A percentile compares a stretch with the other conserved stretches of the same genome.
Evolutionary conservation across 805 yeast genomes (phyloP).

Genomic region (Suhomyces tanzawaensis): DNA sequence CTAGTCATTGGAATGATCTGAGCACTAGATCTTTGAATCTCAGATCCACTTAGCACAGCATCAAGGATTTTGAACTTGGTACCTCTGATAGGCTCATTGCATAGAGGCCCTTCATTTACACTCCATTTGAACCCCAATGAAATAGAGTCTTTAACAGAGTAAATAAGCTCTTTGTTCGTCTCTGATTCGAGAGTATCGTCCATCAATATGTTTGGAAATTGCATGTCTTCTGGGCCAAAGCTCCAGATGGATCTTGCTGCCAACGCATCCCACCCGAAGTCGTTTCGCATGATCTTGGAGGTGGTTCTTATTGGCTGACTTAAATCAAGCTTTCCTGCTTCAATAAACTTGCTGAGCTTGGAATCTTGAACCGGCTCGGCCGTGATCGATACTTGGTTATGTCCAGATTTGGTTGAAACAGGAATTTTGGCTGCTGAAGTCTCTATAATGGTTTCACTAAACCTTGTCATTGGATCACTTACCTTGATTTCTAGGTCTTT

Average conservation of each 20-base stretch:
- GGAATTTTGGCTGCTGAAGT: slow-evolving; percentile 68
- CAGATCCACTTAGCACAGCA: slow-evolving; percentile 48
- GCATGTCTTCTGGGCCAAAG: slow-evolving; percentile 50
- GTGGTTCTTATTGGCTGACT: slow-evolving; percentile 40
- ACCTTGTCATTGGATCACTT: slow-evolving; percentile 78
- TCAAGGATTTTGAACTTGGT: slow-evolving; percentile 71
- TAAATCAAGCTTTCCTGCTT: slow-evolving; percentile 42
- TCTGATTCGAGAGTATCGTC: slow-evolving; percentile 77
- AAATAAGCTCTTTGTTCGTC: slow-evolving; percentile 53
- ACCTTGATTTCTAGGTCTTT: slow-evolving; percentile 67
- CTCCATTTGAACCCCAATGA: slow-evolving; percentile 84
- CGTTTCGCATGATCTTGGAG: slow-evolving; percentile 52
- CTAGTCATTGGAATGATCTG: slow-evolving; percentile 81
- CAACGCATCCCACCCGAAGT: slow-evolving; percentile 78
- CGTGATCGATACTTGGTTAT: slow-evolving; percentile 60
- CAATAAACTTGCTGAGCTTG: slow-evolving; percentile 55
- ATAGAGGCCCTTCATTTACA: slow-evolving; percentile 83
- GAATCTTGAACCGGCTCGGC: slow-evolving; percentile 68
- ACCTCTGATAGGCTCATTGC: slow-evolving; percentile 76
- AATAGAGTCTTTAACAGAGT: slow-evolving; percentile 51
- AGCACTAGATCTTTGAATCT: slow-evolving; percentile 51
- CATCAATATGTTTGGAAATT: slow-evolving; percentile 49
- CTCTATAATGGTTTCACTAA: slow-evolving; percentile 72
- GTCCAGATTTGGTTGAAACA: slow-evolving; percentile 53
- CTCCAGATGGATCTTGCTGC: slow-evolving; percentile 82